phyloP scores from a whole-genome alignment of 441 rosid genomes.

The Codiaeum variegatum region DNA sequence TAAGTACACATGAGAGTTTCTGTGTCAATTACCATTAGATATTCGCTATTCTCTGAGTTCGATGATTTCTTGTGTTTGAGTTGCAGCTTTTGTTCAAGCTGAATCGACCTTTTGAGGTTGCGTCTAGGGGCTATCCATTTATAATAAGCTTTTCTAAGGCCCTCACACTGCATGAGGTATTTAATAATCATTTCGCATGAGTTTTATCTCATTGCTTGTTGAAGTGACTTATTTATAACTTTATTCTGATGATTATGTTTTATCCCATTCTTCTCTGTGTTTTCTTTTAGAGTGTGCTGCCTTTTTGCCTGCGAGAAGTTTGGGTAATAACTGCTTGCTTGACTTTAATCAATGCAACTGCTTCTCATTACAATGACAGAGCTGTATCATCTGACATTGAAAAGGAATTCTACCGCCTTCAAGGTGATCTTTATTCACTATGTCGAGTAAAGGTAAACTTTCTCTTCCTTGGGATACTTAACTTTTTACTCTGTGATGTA shows the following conservation, averaged over 20 bases:
- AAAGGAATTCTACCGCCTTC: constrained; percentile 90
- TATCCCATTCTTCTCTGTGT: constrained; percentile 22
- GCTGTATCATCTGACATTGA: constrained; percentile 67
- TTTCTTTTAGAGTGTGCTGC: constrained; percentile 54
- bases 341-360: constrained; percentile 66
- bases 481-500: not conserved
- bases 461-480: constrained; percentile 14
- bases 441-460: constrained; percentile 78
- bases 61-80: not conserved
- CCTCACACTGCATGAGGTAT: constrained; percentile 80
- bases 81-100: constrained; percentile 87
- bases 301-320: constrained; percentile 92
- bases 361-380: constrained; percentile 67
- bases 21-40: not conserved
- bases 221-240: constrained; percentile 2
- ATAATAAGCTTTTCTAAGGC: constrained; percentile 76
- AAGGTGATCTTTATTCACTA: constrained; percentile 92
- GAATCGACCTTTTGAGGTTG: constrained; percentile 93
- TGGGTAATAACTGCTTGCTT: constrained; percentile 95
- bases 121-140: constrained; percentile 88
- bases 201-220: not conserved
- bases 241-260: constrained; percentile 20
- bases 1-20: not conserved
- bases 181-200: constrained; percentile 17
- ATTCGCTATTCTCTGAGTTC: not conserved